Evolutionary conservation across 768 basidiomycete genomes (phyloP), one percentile per base, ranked within the genome.

Genomic region (Astraeus odoratus): DNA sequence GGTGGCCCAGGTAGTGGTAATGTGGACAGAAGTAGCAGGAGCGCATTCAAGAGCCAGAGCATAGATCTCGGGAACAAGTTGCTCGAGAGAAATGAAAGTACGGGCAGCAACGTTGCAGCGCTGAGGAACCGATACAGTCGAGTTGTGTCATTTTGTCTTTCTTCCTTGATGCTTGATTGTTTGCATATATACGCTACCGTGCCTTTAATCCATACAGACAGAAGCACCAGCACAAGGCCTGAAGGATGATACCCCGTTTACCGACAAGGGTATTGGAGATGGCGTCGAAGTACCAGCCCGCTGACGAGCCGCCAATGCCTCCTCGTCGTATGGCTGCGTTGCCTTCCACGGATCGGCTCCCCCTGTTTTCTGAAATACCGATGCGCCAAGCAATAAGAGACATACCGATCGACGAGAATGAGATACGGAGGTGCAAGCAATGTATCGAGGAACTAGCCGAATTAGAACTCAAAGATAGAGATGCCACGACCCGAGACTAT

Each of bases 121-220:
- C 78, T 90, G 71, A 73, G 81, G 35, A 75, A 74, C 56, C 76
- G 75, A 40, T 87, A 83, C 51, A 71, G 76, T 18, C 71, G 65
- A 33, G 68, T 61, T 44, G 85, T 86, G 53, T n/a, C 35, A 80
- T 67, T 7, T 3, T 33, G 31, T 33, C 48, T 13, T 43, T 51
- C 31, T 18, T 18, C 26, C 44, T 27, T 18, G 18, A 6, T 48
- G 23, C 10, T 36, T 47, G 29, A 12, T 42, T 15, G 43, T 19
- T 47, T 6, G 39, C 25, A 44, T 34, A 54, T 39, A 13, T n/a
- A 6, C n/a, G 10, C 37, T 25, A 10, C 20, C 16, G 30, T n/a
- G n/a, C n/a, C n/a, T 44, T 30, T 42, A 22, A 29, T 43, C n/a
- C 10, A 10, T 19, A 8, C 48, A 80, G 81, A 63, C 77, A 39